Conservation (phyloP, 202 grass and related monocot species). For the Panicum hallii region DNA sequence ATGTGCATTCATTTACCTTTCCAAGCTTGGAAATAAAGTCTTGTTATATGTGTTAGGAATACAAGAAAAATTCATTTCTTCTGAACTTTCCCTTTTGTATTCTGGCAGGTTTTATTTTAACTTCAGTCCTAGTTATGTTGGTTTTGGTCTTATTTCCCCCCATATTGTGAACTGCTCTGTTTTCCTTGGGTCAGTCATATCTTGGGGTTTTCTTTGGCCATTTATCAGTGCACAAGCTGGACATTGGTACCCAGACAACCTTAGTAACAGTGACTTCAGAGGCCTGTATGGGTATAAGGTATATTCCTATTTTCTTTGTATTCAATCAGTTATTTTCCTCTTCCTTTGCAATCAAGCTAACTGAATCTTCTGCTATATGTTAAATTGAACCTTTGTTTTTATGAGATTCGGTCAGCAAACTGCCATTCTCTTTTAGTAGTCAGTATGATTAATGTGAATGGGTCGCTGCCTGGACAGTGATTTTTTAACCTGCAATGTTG, state of each 20-base stretch:
- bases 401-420: background rate
- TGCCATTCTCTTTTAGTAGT: background rate
- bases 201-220: conserved; percentile 94
- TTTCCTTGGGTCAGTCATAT: conserved; percentile 84
- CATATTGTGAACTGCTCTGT: conserved; percentile 94
- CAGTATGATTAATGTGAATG: background rate
- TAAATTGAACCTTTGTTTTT: background rate
- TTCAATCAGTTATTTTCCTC: background rate
- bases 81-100: conserved; percentile 19
- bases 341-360: background rate
- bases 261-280: conserved; percentile 81
- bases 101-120: conserved; percentile 86
- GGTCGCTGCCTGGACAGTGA: background rate
- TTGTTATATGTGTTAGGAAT: background rate
- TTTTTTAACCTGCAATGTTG: no score
- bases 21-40: conserved; percentile 13
- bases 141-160: conserved; percentile 92
- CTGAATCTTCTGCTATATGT: background rate
- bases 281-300: conserved; percentile 98
- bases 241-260: conserved; percentile 90
- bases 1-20: conserved; percentile 4
- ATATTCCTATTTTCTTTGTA: conserved; percentile 11
- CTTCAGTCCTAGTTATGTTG: conserved; percentile 93
- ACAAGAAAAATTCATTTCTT: background rate
- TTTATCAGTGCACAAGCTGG: conserved; percentile 73